phyloP scores from a whole-genome alignment of 306 rosid species.

The Pachyrhizus erosus region DNA sequence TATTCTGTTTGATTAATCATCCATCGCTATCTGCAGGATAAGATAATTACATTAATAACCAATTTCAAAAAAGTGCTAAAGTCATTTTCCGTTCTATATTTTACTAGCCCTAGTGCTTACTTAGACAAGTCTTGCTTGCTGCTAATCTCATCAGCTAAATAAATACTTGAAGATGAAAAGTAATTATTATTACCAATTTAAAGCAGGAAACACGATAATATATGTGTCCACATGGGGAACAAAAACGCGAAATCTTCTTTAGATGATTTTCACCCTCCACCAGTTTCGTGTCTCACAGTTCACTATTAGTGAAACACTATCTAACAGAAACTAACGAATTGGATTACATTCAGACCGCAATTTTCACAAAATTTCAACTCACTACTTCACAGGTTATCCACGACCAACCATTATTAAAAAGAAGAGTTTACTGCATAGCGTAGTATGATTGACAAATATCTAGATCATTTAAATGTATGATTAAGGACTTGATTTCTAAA shows the following conservation, averaged over 20 bases:
- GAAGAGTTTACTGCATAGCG: neutral
- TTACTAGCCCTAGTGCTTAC: conserved; percentile 28
- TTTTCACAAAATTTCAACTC: conserved; percentile 47
- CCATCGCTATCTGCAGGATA: conserved; percentile 46
- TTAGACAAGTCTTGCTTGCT: conserved; percentile 31
- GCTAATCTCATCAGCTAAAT: conserved; percentile 35
- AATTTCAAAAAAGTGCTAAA: conserved; percentile 37
- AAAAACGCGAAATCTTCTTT: conserved; percentile 37
- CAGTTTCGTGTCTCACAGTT: conserved; percentile 44
- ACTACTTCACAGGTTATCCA: conserved; percentile 44
- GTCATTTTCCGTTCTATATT: conserved; percentile 28
- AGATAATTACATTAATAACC: conserved; percentile 42
- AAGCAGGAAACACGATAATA: conserved; percentile 41
- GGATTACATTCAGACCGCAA: conserved; percentile 46
- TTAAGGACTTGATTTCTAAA: neutral
- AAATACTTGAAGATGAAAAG: conserved; percentile 29
- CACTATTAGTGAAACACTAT: conserved; percentile 40
- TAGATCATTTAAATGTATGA: neutral
- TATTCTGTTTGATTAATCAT: conserved; percentile 54
- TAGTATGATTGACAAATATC: neutral
- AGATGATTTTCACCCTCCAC: conserved; percentile 46
- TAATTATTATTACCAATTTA: conserved; percentile 19
- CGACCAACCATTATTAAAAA: conserved; percentile 35
- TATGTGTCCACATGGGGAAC: conserved; percentile 46
- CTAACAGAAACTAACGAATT: conserved; percentile 41